Base-by-base conservation (phyloP, 2,329 filamentous ascomycete genomes). In the Ilyonectria sp. region DNA sequence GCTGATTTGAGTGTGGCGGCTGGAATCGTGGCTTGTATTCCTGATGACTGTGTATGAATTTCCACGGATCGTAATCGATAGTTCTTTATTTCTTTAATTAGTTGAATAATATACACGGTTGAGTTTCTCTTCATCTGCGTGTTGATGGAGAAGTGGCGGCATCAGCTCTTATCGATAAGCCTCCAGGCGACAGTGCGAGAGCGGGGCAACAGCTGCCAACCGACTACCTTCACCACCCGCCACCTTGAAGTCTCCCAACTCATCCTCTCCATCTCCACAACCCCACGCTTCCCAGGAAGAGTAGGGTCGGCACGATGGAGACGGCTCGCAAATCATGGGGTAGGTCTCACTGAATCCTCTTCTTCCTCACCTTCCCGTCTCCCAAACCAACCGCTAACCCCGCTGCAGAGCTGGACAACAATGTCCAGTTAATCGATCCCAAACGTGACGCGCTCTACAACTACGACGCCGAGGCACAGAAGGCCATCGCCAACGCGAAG, bases 391-490 rank as follows among this genome's bases (percentile, higher is more conserved):
- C 15, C 35, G 55, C 71, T 75, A 67, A 76, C 63, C 26, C 53
- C 15, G 46, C 60, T 61, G 44, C 68, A 97, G 95, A 97, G 87
- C 89, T 96, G 78, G 94, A 97, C 80, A 97, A 97, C 81, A 91
- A 92, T 68, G 86, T 94, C 82, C 88, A 92, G 79, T 89, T 98
- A 68, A 91, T 97, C 77, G 95, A 99, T 79, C 89, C 93, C 60
- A 90, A 90, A 73, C 93, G 94, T 77, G 96, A 99, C 82, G 94
- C 94, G 52, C 93, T 99, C 75, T 99, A 98, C 86, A 87, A 89
- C 77, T 97, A 96, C 85, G 89, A 94, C 72, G 80, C 85, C 69
- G 85, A 85, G 2, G 88, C 89, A 49, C 92, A 96, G 76, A 93
- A 92, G 77, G 83, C 86, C 43, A 87, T 93, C 71, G 87, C 86